Base-by-base conservation (phyloP, 2,329 filamentous ascomycete species). In the Gnomoniopsis sp. region DNA sequence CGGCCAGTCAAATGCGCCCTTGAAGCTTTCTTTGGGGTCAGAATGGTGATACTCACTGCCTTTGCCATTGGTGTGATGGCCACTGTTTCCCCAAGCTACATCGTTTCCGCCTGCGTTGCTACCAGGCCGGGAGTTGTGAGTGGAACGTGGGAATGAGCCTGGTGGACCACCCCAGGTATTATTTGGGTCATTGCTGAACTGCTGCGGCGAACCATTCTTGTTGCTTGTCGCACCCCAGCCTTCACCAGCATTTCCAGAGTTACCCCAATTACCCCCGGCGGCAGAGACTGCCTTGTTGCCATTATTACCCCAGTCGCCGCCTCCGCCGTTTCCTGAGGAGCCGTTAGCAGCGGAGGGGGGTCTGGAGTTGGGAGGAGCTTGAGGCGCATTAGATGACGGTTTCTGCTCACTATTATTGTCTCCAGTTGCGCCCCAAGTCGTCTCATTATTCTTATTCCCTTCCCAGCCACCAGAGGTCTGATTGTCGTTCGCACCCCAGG, bases 1-100 rank as follows among this genome's bases (percentile, higher is more conserved):
- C 47, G 54, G 54, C 54, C 54, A 57, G 38, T 17, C n/a, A 44
- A 57, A 57, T 33, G 54, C 54, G 23, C 54, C 54, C 19, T 46
- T n/a, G 46, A 8, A 6, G 12, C n/a, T 12, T 4, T 47, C 30
- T 6, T 30, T 22, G 26, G 41, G 38, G 34, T 21, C 36, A n/a
- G 23, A 36, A 57, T 38, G 38, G 30, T 30, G 41, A 19, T 15
- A 30, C 2, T 30, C 21, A 6, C 46, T 19, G 19, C 46, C 38
- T n/a, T 48, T 55, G n/a, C 34, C 34, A 6, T 38, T 54, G 41
- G 21, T 47, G n/a, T 48, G 34, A 6, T 11, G 47, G 33, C 19
- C 17, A 23, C 26, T 49, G 19, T 52, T 54, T 3, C 44, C 55
- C 55, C 59, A 61, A 6, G 30, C 26, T 22, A 21, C 49, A 12